These are phyloP conservation scores for Aureobasidium lini DNA, from an alignment of 2,329 filamentous ascomycete species.

Conservation along the genomic window DNA sequence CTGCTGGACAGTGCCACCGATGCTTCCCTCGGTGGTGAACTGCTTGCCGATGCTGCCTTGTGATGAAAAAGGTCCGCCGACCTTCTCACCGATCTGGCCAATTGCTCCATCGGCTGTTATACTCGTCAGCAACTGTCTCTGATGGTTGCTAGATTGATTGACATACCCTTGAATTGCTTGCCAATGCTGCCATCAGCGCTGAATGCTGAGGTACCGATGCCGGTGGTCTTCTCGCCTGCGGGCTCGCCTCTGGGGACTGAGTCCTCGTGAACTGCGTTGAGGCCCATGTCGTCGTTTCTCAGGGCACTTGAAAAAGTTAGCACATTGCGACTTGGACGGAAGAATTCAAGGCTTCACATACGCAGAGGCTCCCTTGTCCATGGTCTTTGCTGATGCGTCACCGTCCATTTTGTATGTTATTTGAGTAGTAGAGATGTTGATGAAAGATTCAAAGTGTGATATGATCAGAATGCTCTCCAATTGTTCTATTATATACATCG, in stretches of 20 bases:
- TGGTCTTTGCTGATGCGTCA: conserved; percentile 20
- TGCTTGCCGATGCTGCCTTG: conserved; percentile 31
- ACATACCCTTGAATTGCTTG: conserved; percentile 27
- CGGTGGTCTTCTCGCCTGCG: conserved; percentile 21
- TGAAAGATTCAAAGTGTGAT: background rate
- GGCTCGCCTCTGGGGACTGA: conserved; percentile 18
- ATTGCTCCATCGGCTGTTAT: conserved; percentile 21
- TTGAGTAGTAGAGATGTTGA: background rate
- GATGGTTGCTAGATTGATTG: background rate
- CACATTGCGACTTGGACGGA: too few species aligned
- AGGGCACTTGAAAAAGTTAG: conserved; percentile 10
- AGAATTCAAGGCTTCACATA: conserved; percentile 11
- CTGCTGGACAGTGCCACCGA: conserved; percentile 31
- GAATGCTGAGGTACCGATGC: conserved; percentile 22
- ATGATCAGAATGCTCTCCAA: background rate
- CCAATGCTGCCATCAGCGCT: conserved; percentile 28
- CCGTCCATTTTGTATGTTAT: conserved; percentile 21
- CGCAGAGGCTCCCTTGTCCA: conserved; percentile 22
- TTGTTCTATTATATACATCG: background rate
- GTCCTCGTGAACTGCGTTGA: conserved; percentile 21
- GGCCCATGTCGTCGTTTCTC: conserved; percentile 18
- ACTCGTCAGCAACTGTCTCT: conserved; percentile 11
- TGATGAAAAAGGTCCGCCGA: conserved; percentile 32
- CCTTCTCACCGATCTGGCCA: conserved; percentile 30
- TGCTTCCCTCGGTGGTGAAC: conserved; percentile 21